Evolutionary conservation across 352 stramenopile species (phyloP).

Genomic region (Globisporangium cederbergense): DNA sequence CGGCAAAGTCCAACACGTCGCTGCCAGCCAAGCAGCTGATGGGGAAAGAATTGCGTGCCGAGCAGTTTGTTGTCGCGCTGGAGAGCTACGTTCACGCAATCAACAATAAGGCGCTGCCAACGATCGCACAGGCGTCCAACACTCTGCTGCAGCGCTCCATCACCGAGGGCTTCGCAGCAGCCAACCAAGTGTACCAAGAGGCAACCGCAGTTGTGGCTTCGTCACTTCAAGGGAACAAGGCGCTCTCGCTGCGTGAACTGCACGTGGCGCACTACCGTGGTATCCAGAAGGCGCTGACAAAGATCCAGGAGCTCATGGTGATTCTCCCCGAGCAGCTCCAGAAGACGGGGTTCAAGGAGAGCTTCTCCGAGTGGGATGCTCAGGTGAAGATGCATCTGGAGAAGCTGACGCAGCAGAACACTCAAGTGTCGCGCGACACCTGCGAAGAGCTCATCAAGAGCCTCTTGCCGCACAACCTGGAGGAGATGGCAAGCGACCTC

Average conservation of each 20-base stretch:
- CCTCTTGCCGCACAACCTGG: conserved; percentile 38
- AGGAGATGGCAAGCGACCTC: conserved; percentile 34
- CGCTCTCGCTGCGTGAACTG: conserved; percentile 18
- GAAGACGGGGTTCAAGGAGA: conserved; percentile 28
- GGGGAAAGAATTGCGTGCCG: conserved; percentile 27
- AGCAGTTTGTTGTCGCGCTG: conserved; percentile 39
- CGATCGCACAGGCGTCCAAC: conserved; percentile 42
- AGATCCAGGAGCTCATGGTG: conserved; percentile 24
- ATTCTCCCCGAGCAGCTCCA: conserved; percentile 28
- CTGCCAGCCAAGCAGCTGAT: conserved; percentile 47
- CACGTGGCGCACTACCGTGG: conserved; percentile 30
- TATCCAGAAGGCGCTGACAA: conserved; percentile 21
- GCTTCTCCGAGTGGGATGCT: conserved; percentile 20
- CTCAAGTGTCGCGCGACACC: conserved; percentile 7
- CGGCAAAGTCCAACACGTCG: conserved; percentile 22
- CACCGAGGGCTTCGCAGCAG: conserved; percentile 25
- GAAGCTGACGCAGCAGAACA: conserved; percentile 17
- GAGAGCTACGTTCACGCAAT: conserved; percentile 42
- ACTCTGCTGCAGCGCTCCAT: conserved; percentile 39
- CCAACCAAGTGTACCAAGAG: conserved; percentile 24
- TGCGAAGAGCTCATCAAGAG: conserved; percentile 19
- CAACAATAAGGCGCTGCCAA: conserved; percentile 37
- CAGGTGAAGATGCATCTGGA: conserved; percentile 18
- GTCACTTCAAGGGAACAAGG: background rate
- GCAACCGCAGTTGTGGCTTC: background rate